Evolutionary conservation across 805 yeast genomes (phyloP).

Genomic region (Lipomyces japonicus): DNA sequence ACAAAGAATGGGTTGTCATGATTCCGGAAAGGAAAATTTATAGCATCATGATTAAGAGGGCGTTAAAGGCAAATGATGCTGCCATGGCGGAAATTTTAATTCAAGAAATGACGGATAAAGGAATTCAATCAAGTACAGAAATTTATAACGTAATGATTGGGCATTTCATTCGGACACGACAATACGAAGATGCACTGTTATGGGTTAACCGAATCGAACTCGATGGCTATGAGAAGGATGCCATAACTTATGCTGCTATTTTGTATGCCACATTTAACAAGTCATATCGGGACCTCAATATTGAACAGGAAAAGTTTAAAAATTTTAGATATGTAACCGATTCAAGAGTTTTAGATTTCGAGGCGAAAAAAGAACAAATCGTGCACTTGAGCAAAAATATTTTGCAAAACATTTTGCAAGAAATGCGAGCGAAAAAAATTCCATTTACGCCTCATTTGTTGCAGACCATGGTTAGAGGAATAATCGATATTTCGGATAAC

Average conservation of each 20-base stretch:
- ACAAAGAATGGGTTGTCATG: not conserved
- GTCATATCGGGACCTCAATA: not conserved
- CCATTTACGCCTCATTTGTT: constrained; percentile 12
- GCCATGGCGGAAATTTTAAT: not conserved
- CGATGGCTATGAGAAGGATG: constrained; percentile 7
- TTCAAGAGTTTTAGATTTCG: not conserved
- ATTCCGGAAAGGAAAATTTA: not conserved
- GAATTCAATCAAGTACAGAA: not conserved
- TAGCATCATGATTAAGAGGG: not conserved
- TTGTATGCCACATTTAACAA: constrained; percentile 17
- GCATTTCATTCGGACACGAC: constrained; percentile 6
- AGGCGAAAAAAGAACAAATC: not conserved
- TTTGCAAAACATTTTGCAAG: constrained; percentile 5
- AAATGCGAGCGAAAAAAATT: constrained; percentile 12
- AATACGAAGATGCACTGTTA: constrained; percentile 1
- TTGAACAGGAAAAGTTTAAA: not conserved
- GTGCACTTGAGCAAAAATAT: constrained; percentile 4
- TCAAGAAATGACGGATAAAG: not conserved
- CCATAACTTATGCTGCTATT: constrained; percentile 13
- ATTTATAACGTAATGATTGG: constrained; percentile 13
- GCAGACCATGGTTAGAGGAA: constrained; percentile 17
- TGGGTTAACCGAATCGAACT: constrained; percentile 5
- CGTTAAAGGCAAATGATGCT: not conserved
- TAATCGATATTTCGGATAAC: constrained; percentile 17
- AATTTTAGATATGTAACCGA: not conserved